Percentiles rank a stretch among this genome's conserved stretches.
Evolutionary conservation across 129 eudicot genomes (phyloP).

Genomic region (Cynara cardunculus): DNA sequence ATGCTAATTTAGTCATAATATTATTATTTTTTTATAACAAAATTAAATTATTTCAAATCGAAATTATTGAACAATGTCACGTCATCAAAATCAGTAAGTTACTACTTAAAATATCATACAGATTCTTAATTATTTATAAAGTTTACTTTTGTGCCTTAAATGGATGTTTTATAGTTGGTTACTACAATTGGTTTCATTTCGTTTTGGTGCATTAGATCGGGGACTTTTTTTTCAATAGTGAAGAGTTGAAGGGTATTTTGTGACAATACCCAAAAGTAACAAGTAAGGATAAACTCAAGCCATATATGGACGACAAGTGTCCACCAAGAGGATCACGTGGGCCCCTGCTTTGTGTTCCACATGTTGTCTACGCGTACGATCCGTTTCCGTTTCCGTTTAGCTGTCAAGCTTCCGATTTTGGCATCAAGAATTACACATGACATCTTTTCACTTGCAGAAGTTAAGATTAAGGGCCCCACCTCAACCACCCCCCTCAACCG

Average conservation of each 20-base stretch:
- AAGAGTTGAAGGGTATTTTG: background rate
- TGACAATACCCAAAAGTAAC: background rate
- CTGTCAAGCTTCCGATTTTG: background rate
- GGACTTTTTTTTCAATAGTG: background rate
- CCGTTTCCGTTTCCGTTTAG: background rate
- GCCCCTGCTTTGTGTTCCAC: background rate
- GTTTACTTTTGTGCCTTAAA: too few relatives aligned
- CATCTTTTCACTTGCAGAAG: background rate
- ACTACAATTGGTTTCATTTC: background rate
- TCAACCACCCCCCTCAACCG: background rate
- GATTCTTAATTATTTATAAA: too few relatives aligned
- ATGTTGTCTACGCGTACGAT: background rate
- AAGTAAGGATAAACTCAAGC: background rate
- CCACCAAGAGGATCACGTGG: background rate
- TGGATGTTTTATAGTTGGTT: too few relatives aligned
- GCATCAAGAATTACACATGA: background rate
- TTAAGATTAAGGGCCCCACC: background rate
- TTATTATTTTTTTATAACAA: too few relatives aligned
- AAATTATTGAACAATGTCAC: too few relatives aligned
- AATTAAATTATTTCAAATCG: too few relatives aligned
- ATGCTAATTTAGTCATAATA: too few relatives aligned
- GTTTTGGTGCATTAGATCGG: background rate
- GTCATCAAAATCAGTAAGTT: too few relatives aligned
- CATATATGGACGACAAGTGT: background rate
- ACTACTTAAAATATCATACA: too few relatives aligned